phyloP scores from a whole-genome alignment of 1,284 basidiomycete genomes.

The Ceratobasidium sp. region DNA sequence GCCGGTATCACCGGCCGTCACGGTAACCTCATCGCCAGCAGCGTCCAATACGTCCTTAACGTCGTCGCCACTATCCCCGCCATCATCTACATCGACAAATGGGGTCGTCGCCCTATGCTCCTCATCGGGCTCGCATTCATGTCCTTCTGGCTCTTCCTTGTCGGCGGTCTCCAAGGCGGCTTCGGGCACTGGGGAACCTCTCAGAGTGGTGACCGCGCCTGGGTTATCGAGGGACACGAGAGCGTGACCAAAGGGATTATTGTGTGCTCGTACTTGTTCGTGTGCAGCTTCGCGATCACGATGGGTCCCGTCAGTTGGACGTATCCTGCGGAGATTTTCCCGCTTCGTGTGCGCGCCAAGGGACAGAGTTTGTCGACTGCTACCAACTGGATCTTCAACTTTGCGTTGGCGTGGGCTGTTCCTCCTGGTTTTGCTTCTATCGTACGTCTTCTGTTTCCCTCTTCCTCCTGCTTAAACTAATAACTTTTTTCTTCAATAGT shows the following conservation, averaged over 20 bases:
- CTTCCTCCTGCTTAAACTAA: background rate
- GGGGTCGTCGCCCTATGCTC: constrained; percentile 84
- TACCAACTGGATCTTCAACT: constrained; percentile 80
- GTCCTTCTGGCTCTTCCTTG: constrained; percentile 82
- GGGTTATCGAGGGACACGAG: constrained; percentile 73
- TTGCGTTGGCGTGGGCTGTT: constrained; percentile 73
- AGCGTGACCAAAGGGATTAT: constrained; percentile 77
- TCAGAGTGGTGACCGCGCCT: constrained; percentile 60
- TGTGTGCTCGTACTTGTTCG: constrained; percentile 81
- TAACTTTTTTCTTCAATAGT: constrained; percentile 25
- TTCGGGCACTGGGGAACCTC: constrained; percentile 73
- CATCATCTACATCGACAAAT: constrained; percentile 72
- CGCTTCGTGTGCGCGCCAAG: constrained; percentile 78
- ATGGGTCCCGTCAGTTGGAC: constrained; percentile 71
- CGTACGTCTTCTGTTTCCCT: constrained; percentile 58
- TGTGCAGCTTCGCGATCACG: constrained; percentile 79
- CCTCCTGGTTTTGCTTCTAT: constrained; percentile 69
- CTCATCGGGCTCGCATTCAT: constrained; percentile 66
- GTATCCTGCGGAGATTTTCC: constrained; percentile 71
- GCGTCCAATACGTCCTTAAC: constrained; percentile 84
- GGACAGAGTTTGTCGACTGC: constrained; percentile 75
- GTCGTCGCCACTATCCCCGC: constrained; percentile 78
- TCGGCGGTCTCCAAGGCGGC: constrained; percentile 78
- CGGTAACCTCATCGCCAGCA: constrained; percentile 80
- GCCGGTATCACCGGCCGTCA: constrained; percentile 79